These are phyloP conservation scores for Neurospora sp. DNA, from an alignment of 495 filamentous ascomycete genomes.

Conservation along the genomic window DNA sequence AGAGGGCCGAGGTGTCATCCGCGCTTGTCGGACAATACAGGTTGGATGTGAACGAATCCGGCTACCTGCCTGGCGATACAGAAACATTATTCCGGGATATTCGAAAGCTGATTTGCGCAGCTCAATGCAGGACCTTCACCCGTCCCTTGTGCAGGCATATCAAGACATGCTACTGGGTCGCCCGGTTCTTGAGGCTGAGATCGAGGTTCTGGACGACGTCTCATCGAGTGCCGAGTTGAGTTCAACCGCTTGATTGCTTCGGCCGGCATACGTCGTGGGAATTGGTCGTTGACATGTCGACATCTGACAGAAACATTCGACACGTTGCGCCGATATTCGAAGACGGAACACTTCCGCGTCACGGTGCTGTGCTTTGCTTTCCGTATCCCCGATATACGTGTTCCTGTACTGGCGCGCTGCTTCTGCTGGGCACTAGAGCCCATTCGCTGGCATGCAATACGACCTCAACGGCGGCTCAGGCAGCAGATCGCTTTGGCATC, in stretches of 20 bases:
- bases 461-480: background rate
- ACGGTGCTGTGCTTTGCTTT: background rate
- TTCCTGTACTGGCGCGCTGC: background rate
- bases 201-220: background rate
- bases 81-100: background rate
- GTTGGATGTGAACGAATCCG: background rate
- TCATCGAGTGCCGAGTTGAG: background rate
- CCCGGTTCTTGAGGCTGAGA: background rate
- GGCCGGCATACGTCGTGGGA: background rate
- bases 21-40: background rate
- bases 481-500: background rate
- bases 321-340: background rate
- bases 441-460: background rate
- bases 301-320: background rate
- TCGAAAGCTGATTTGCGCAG: background rate
- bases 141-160: background rate
- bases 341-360: background rate
- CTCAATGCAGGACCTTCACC: background rate
- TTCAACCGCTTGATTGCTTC: background rate
- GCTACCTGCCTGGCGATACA: background rate
- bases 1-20: background rate
- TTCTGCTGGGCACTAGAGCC: background rate
- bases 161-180: background rate
- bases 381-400: background rate
- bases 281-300: background rate